These are phyloP conservation scores for Neopestalotiopsis sp. DNA, from an alignment of 2,329 filamentous ascomycete species.

Conservation along the genomic window DNA sequence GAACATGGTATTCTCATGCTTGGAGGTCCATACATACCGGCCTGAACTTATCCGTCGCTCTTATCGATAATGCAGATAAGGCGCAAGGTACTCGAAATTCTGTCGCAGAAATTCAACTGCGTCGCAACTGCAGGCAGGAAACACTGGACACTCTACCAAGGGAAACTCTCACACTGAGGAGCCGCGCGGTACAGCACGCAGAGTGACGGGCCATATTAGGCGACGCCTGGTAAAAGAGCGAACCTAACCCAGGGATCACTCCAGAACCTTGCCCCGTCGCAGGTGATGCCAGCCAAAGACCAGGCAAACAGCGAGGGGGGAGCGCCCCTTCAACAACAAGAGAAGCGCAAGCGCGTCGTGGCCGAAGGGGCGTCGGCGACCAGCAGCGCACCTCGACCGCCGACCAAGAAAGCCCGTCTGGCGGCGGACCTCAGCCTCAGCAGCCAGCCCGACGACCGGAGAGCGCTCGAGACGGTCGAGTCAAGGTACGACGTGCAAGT, in stretches of 20 bases:
- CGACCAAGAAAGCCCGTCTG: slow-evolving; percentile 32
- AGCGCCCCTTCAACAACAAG: slow-evolving; percentile 2
- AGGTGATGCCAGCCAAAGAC: background rate
- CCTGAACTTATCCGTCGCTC: no score
- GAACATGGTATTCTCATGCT: no score
- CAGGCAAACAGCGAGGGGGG: background rate
- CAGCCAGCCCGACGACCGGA: slow-evolving; percentile 42
- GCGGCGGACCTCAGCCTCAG: slow-evolving; percentile 31
- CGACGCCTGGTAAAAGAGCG: background rate
- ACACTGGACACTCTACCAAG: background rate
- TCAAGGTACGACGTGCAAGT: slow-evolving; percentile 54
- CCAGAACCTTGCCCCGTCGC: background rate
- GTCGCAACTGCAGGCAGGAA: background rate
- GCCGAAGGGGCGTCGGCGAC: slow-evolving; percentile 6
- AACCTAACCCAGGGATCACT: no score
- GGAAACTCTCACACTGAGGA: background rate
- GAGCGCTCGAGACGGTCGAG: slow-evolving; percentile 47
- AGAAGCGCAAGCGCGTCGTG: slow-evolving; percentile 35
- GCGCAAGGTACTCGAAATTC: background rate
- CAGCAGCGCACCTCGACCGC: background rate
- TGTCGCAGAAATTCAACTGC: background rate
- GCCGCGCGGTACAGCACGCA: background rate
- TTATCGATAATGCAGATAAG: background rate
- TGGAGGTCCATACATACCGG: background rate
- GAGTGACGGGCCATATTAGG: background rate